Percentiles rank a stretch among this genome's conserved stretches.
Evolutionary conservation across 148 eudicot genomes (phyloP).

Genomic region (Selenicereus undatus): DNA sequence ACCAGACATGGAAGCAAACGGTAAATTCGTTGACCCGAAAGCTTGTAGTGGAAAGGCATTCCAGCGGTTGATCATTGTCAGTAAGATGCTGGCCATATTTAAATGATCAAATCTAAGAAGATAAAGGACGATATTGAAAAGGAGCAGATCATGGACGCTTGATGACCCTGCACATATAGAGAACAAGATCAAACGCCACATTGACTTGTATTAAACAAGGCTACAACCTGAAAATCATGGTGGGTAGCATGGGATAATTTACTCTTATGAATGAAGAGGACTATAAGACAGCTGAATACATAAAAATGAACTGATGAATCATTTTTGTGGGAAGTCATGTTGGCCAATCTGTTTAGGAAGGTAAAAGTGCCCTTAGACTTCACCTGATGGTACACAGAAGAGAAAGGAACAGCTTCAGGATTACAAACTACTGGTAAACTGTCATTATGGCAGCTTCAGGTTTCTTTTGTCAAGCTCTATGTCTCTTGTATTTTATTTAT

Average conservation of each 20-base stretch:
- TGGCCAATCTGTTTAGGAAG: background rate
- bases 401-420: background rate
- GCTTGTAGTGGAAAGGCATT: conserved; percentile 34
- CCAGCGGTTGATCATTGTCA: conserved; percentile 31
- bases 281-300: too few species aligned
- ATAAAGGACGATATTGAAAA: conserved; percentile 44
- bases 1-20: conserved; percentile 59
- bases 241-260: background rate
- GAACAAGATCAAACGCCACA: conserved; percentile 20
- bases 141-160: conserved; percentile 33
- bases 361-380: background rate
- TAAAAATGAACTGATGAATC: too few species aligned
- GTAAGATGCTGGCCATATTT: conserved; percentile 27
- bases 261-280: background rate
- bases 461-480: background rate
- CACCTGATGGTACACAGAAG: too few species aligned
- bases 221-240: background rate
- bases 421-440: background rate
- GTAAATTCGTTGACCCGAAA: conserved; percentile 37
- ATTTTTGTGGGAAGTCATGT: background rate
- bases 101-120: conserved; percentile 42
- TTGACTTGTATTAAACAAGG: background rate
- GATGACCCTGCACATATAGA: conserved; percentile 49
- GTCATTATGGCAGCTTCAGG: background rate
- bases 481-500: background rate